phyloP scores from a whole-genome alignment of 371 early-diverging fungal genomes.

The Mucor piriformis region DNA sequence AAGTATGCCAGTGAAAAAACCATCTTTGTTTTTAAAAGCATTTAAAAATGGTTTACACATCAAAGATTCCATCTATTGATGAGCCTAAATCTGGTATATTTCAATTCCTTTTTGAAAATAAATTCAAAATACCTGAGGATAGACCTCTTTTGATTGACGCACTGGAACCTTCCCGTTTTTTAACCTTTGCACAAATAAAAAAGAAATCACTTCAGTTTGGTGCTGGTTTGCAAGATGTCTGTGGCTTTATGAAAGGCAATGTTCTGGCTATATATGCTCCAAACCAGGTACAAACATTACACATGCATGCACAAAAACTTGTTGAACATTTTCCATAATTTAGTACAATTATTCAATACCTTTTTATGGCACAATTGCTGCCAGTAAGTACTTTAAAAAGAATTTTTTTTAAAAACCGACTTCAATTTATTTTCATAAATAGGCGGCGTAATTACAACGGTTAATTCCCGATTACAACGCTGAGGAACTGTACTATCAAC shows the following conservation, averaged over 20 bases:
- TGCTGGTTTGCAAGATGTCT: slow-evolving; percentile 66
- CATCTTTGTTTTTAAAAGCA: too few relatives aligned
- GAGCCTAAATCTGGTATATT: slow-evolving; percentile 18
- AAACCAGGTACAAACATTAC: slow-evolving; percentile 56
- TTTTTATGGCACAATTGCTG: slow-evolving; percentile 40
- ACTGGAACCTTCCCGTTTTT: slow-evolving; percentile 3
- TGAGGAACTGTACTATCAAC: slow-evolving; percentile 73
- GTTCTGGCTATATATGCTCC: slow-evolving; percentile 70
- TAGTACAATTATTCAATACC: slow-evolving; percentile 43
- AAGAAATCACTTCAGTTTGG: slow-evolving; percentile 62
- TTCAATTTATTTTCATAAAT: slow-evolving; percentile 51
- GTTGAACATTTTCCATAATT: neutral
- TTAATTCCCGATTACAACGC: slow-evolving; percentile 77
- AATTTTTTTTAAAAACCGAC: slow-evolving; percentile 29
- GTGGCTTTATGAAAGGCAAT: slow-evolving; percentile 63
- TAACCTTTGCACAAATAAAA: slow-evolving; percentile 65
- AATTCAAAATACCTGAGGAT: slow-evolving; percentile 34
- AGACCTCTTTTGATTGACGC: slow-evolving; percentile 63
- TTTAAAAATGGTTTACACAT: slow-evolving; percentile 8
- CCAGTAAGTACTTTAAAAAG: too few relatives aligned
- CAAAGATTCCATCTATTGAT: neutral
- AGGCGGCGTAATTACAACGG: slow-evolving; percentile 70
- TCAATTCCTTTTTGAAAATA: slow-evolving; percentile 17
- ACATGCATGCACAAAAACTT: neutral
- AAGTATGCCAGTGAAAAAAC: too few relatives aligned